Conservation (phyloP, 257 asterid genomes). For the Cruciata laevipes region DNA sequence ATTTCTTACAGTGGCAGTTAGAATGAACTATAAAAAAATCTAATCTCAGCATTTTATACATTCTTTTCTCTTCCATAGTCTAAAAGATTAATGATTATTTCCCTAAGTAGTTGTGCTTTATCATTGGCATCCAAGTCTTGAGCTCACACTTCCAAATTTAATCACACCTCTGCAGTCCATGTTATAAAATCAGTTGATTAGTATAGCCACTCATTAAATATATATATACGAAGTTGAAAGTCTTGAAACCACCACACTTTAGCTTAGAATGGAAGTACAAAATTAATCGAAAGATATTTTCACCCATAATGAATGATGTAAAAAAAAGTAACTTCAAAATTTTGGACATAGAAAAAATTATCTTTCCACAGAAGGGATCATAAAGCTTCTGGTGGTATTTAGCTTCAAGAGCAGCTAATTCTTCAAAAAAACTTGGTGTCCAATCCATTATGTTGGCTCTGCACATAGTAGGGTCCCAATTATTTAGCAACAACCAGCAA, state of each 20-base stretch:
- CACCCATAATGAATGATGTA: neutral
- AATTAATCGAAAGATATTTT: too few relatives aligned
- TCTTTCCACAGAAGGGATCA: slow-evolving; percentile 60
- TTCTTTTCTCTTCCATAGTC: too few relatives aligned
- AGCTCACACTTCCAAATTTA: too few relatives aligned
- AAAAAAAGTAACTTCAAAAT: neutral
- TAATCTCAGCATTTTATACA: too few relatives aligned
- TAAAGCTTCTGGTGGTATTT: slow-evolving; percentile 71
- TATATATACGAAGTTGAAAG: slow-evolving; percentile 1
- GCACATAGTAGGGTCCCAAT: slow-evolving; percentile 17
- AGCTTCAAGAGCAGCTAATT: slow-evolving; percentile 73
- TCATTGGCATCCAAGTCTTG: too few relatives aligned
- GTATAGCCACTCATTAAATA: neutral
- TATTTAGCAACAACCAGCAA: neutral
- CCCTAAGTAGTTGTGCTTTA: too few relatives aligned
- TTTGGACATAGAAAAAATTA: neutral
- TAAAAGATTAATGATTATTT: too few relatives aligned
- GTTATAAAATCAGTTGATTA: slow-evolving; percentile 1
- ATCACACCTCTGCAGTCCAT: slow-evolving; percentile 55
- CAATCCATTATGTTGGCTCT: slow-evolving; percentile 68
- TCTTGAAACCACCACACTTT: neutral
- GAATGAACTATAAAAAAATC: too few relatives aligned
- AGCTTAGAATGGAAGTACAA: neutral
- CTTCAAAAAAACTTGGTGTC: slow-evolving; percentile 69
- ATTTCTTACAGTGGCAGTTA: too few relatives aligned